Conservation (phyloP, 2,329 filamentous ascomycete species). For the Venturia effusa region DNA sequence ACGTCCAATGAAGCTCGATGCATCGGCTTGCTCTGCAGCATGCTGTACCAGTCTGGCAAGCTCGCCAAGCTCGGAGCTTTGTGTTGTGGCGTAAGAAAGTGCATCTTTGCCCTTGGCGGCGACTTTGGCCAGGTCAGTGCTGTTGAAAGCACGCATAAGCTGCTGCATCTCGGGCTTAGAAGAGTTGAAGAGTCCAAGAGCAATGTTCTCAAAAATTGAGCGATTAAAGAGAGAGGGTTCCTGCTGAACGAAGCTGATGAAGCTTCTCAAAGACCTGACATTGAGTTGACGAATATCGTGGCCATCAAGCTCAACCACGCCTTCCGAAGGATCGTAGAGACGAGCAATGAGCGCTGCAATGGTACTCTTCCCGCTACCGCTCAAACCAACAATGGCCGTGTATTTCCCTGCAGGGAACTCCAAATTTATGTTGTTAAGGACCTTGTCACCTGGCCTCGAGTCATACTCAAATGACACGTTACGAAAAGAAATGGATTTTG, state of each 20-base stretch:
- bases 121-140: constrained; percentile 28
- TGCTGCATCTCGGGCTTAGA: constrained; percentile 21
- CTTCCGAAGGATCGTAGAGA: constrained; percentile 29
- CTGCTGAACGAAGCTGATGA: constrained; percentile 37
- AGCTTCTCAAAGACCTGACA: constrained; percentile 24
- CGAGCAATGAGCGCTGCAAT: constrained; percentile 27
- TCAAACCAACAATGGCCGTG: constrained; percentile 33
- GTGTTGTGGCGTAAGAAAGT: constrained; percentile 27
- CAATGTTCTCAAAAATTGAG: constrained; percentile 44
- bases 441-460: constrained; percentile 28
- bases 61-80: constrained; percentile 30
- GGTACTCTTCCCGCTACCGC: constrained; percentile 32
- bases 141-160: constrained; percentile 34
- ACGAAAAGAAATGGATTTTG: constrained; percentile 30
- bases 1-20: constrained; percentile 65
- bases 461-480: constrained; percentile 32
- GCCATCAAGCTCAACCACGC: constrained; percentile 26
- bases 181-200: constrained; percentile 56
- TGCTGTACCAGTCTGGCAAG: constrained; percentile 38
- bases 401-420: constrained; percentile 26
- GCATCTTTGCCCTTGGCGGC: constrained; percentile 21
- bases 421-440: constrained; percentile 28
- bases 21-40: constrained; percentile 46
- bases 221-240: constrained; percentile 41
- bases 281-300: constrained; percentile 28